Conservation (phyloP, 1,139 yeast species). For the Candida tropicalis region DNA sequence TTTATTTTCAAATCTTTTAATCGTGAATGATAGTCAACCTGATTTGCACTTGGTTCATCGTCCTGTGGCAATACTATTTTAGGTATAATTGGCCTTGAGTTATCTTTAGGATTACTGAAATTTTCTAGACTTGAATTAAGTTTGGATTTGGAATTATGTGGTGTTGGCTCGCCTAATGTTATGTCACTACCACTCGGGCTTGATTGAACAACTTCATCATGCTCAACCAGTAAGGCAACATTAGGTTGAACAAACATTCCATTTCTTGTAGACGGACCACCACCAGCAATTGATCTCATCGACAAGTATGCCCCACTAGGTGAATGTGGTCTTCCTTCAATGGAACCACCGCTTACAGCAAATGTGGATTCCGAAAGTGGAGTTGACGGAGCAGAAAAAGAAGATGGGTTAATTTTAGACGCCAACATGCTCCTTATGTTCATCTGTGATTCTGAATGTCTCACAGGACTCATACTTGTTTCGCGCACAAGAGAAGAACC, state of each 20-base stretch:
- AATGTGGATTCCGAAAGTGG: conserved; percentile 1
- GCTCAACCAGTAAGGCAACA: conserved; percentile 8
- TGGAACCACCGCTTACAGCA: neutral
- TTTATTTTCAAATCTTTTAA: conserved; percentile 6
- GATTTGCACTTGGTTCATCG: neutral
- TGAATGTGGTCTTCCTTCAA: neutral
- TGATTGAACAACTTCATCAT: conserved; percentile 5
- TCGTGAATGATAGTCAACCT: conserved; percentile 6
- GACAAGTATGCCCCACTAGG: neutral
- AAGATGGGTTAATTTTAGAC: conserved; percentile 6
- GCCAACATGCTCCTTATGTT: conserved; percentile 11
- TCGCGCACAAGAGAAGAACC: neutral
- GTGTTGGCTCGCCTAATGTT: conserved; percentile 14
- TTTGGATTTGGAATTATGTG: neutral
- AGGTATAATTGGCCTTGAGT: neutral
- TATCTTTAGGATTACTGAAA: neutral
- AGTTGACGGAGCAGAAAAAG: neutral
- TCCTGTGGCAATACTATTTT: conserved; percentile 8
- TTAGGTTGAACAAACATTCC: conserved; percentile 10
- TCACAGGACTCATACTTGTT: conserved; percentile 6
- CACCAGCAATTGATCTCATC: neutral
- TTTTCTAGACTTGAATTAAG: conserved; percentile 11
- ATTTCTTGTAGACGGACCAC: neutral
- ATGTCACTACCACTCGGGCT: conserved; percentile 10
- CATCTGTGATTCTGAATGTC: conserved; percentile 10